Evolutionary conservation across 768 basidiomycete genomes (phyloP).

Genomic region (Kwoniella dendrophila): DNA sequence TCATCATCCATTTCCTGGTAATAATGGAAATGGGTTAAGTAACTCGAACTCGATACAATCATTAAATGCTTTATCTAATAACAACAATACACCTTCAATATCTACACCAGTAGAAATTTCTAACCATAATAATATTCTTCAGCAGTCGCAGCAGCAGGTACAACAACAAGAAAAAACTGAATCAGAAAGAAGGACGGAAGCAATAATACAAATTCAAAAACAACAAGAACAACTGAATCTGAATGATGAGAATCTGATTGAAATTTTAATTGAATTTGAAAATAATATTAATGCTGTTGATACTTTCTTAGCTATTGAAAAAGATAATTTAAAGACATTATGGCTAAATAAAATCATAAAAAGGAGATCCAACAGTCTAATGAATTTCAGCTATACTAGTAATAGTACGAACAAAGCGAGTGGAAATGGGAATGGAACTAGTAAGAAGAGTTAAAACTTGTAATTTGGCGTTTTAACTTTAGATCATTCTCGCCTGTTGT

Average conservation of each 20-base stretch:
- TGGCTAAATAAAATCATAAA: conserved; percentile 33
- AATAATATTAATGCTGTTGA: conserved; percentile 33
- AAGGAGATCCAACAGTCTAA: too few species aligned
- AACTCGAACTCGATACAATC: too few species aligned
- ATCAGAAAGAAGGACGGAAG: conserved; percentile 38
- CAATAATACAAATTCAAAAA: conserved; percentile 32
- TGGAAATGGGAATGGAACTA: neutral
- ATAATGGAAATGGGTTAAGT: too few species aligned
- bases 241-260: conserved; percentile 43
- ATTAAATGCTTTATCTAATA: too few species aligned
- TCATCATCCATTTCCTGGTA: too few species aligned
- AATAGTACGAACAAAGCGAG: neutral
- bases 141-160: too few species aligned
- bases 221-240: conserved; percentile 27
- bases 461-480: too few species aligned
- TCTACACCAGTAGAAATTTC: too few species aligned
- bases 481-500: too few species aligned
- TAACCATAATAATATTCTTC: too few species aligned
- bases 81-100: too few species aligned
- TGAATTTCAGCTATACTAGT: conserved; percentile 14
- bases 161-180: conserved; percentile 32
- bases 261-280: conserved; percentile 43
- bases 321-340: conserved; percentile 32
- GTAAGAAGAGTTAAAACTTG: neutral
- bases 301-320: conserved; percentile 41